Evolutionary conservation across 2,329 filamentous ascomycete species (phyloP), one percentile per base, ranked within the genome.

Genomic region (Paecilomyces formosus): DNA sequence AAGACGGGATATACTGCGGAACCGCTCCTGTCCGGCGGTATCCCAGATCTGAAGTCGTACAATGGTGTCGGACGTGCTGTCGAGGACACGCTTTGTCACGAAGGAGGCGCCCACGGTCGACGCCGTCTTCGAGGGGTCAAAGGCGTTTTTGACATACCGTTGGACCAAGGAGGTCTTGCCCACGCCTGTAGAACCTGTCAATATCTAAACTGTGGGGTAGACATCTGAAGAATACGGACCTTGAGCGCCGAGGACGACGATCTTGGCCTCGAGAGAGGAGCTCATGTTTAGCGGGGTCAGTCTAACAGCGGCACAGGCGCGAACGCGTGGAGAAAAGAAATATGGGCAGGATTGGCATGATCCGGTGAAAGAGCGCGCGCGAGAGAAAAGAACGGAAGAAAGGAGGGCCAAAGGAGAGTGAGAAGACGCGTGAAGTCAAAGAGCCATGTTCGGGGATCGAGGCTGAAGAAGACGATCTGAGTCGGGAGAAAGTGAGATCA

Each of bases 1-100:
- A 57, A 99, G 85, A 58, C 92, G 88, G 9, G 91, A 95, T 69
- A 99, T 97, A 62, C 89, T 92, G 66, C 93, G 86, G 74, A 97
- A 99, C 58, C 93, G 86, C 78, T 99, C 93, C 72, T 99, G 93
- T 61, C 93, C 93, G 58, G 93, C 91, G 33, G 92, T 97, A 72
- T 97, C 92, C 92, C 92, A 97, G 65, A 97, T 95, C 71, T 97
- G 92, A 39, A 97, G 81, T n/a, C 92, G 86, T 35, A 97, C 91
- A 24, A 89, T 82, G 1, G 91, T 94, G 67, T 93, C 90, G 22
- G 88, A 90, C 71, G 96, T 90, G 61, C 85, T 85, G 75, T 97
- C 92, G 64, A 89, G 81, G 60, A 92, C 87, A 68, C 87, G 85
- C 76, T 92, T 92, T 51, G 89, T 89, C 71, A 91, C 80, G 74